Base-by-base conservation (phyloP, 2,329 filamentous ascomycete genomes). In the Pestalotiopsis sp. region DNA sequence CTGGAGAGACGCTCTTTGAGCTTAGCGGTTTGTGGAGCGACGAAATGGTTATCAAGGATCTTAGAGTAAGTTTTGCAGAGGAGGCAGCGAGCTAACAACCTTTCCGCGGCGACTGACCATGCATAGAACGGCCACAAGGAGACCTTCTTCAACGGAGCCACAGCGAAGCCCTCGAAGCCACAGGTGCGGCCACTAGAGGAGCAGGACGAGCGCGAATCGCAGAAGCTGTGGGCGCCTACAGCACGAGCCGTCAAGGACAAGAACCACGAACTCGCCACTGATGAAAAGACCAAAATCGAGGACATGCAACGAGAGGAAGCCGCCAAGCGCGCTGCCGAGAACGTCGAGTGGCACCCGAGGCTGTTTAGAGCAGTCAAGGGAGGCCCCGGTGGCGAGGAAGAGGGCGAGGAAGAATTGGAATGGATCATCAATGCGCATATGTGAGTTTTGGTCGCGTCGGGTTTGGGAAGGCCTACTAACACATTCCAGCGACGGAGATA, bases 211-310 rank as follows among this genome's bases (percentile, higher is more conserved):
- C 89, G 94, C 61, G 96, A 99, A 80, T 98, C 95, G 13, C 94
- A 97, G 79, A 91, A 86, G 71, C 84, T 99, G 61, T 99, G 96
- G 96, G 82, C 90, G 39, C 90, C 90, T 64, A 97, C 95, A 0
- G 92, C 91, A 9, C 86, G 91, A 73, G 96, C 95, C 0, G 91
- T 99, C 71, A 92, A 91, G 76, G 90, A 92, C 63, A 90, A 91
- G 69, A 95, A 99, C 75, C 96, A 99, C 76, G 92, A 94, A 73
- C 82, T 92, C 9, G 96, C 96, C 4, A 99, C 96, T 0, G 93
- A 96, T 71, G 95, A 98, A 77, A 99, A 99, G 84, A 95, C 93
- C n/a, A 93, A 92, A 78, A 94, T 99, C 69, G 96, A 99, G 79
- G 95, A 98, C 75, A 90, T 89, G 76, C 96, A 99, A 81, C 89